Conservation (phyloP, 495 filamentous ascomycete genomes). For the Neurospora tetraspora region DNA sequence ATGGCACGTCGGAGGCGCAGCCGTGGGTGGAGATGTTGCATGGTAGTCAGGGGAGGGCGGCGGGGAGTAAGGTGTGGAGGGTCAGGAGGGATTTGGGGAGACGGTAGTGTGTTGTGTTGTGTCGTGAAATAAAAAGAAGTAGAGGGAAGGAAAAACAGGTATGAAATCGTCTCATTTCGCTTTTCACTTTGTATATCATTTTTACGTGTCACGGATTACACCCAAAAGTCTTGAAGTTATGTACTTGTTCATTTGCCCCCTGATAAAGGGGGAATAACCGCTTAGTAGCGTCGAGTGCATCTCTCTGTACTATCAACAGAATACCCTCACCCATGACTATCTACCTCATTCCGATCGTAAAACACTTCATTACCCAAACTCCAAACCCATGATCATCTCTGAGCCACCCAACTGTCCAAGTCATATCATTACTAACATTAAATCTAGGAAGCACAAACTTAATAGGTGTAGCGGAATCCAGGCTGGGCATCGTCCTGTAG, state of each 20-base stretch:
- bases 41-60: constrained; percentile 36
- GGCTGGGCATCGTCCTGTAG: constrained; percentile 31
- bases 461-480: constrained; percentile 40
- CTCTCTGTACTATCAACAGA: background rate
- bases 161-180: background rate
- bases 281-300: background rate
- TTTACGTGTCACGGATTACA: background rate
- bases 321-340: background rate
- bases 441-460: constrained; percentile 2
- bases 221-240: background rate
- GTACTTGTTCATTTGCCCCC: background rate
- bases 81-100: constrained; percentile 44
- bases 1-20: constrained; percentile 13
- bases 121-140: background rate
- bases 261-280: background rate
- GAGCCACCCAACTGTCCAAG: background rate
- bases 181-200: background rate
- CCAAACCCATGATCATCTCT: background rate
- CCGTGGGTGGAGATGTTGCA: constrained; percentile 45
- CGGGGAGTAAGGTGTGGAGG: constrained; percentile 43
- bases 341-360: background rate
- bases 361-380: background rate
- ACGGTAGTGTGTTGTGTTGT: background rate
- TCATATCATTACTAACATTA: background rate
- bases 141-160: background rate